Base-by-base conservation (phyloP, 495 filamentous ascomycete genomes). In the Penicillium arizonense region DNA sequence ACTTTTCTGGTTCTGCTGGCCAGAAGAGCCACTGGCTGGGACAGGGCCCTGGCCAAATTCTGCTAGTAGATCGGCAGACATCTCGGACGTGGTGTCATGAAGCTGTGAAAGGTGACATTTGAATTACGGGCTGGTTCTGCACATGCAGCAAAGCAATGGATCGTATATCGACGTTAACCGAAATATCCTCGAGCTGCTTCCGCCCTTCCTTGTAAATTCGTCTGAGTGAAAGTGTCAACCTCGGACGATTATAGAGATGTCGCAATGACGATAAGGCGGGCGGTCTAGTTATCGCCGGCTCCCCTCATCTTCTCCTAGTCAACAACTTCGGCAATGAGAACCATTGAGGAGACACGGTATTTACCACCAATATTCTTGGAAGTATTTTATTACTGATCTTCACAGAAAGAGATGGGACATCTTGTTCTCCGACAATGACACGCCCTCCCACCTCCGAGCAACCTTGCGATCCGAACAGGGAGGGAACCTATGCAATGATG, bases 41-140 rank as follows among this genome's bases (percentile, higher is more conserved):
- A 23, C 56, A 50, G 67, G 40, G 35, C 59, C 59, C 53, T 58
- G 57, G 34, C 83, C 86, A 58, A 91, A 91, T 44, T 83, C 85
- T 44, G 87, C 85, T 34, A 88, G 82, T 33, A 91, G 77, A 57
- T 90, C 88, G 44, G 85, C 82, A 38, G 88, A 91, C 88, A 91
- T 91, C 20, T 49, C 23, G 24, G 28, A 32, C 61, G 44, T 9
- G 14, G 38, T 44, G 49, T 56, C 41, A 56, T 51, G 33, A 53
- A 46, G 21, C 24, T 26, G 12, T 44, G 21, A 36, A 32, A 21
- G 37, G 36, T 36, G 38, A 41, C 38, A 50, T 26, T 30, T 30
- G 34, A 43, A 23, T 14, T 11, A n/a, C 10, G 20, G 36, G 10
- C 5, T 4, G 16, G 23, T 30, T 39, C 38, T 36, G 38, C 37